These are phyloP conservation scores for Pythium pyrilobum DNA, from an alignment of 352 stramenopile genomes.

Conservation along the genomic window DNA sequence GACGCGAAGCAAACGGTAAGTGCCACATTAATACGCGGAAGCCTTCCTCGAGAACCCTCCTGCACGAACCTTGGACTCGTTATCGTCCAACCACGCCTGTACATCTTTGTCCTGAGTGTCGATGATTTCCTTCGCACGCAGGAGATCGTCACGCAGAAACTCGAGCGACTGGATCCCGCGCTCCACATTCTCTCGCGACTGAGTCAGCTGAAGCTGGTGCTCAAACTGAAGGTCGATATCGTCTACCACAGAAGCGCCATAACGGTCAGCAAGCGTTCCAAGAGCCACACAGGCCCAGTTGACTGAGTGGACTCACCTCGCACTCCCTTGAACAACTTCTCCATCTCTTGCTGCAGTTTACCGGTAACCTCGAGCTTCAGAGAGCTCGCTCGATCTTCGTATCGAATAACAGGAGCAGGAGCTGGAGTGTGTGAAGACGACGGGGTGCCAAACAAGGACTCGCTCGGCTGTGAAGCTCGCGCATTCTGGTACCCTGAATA, in stretches of 20 bases:
- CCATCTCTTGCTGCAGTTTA: slow-evolving; percentile 75
- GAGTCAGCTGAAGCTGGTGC: slow-evolving; percentile 74
- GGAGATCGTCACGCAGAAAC: slow-evolving; percentile 63
- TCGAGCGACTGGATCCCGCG: slow-evolving; percentile 70
- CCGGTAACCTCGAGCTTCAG: slow-evolving; percentile 71
- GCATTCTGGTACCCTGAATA: slow-evolving; percentile 42
- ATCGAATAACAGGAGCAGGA: slow-evolving; percentile 10
- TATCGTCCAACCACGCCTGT: slow-evolving; percentile 59
- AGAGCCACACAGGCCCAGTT: neutral
- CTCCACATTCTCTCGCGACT: slow-evolving; percentile 74
- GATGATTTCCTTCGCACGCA: slow-evolving; percentile 42
- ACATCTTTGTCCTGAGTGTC: slow-evolving; percentile 57
- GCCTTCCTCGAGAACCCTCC: neutral
- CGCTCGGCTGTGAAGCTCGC: slow-evolving; percentile 18
- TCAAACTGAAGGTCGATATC: slow-evolving; percentile 86
- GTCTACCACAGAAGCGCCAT: slow-evolving; percentile 18
- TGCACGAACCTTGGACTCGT: slow-evolving; percentile 77
- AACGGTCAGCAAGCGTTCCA: neutral
- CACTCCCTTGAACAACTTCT: slow-evolving; percentile 75
- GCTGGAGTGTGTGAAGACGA: slow-evolving; percentile 8
- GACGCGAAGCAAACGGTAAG: neutral
- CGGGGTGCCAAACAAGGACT: slow-evolving; percentile 42
- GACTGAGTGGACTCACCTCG: slow-evolving; percentile 32
- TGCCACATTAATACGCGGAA: neutral
- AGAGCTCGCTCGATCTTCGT: slow-evolving; percentile 43